phyloP scores from a whole-genome alignment of 805 yeast genomes.

The Kazachstania psychrophila region DNA sequence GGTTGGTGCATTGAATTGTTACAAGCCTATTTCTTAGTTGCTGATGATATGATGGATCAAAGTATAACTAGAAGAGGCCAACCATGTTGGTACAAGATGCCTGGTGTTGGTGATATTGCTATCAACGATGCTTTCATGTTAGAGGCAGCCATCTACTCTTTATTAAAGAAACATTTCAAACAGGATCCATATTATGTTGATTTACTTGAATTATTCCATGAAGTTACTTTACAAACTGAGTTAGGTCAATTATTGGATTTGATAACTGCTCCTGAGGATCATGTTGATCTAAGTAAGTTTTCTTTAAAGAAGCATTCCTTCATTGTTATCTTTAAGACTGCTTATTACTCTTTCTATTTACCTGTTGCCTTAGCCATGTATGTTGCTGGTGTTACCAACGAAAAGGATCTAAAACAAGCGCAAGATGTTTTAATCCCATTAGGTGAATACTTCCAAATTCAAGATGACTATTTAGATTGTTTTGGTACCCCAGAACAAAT shows the following conservation, averaged over 20 bases:
- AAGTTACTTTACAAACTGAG: slow-evolving; percentile 95
- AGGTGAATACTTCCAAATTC: slow-evolving; percentile 98
- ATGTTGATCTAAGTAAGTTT: slow-evolving; percentile 80
- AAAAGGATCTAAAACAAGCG: slow-evolving; percentile 77
- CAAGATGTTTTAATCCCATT: slow-evolving; percentile 80
- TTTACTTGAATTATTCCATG: slow-evolving; percentile 88
- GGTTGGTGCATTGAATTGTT: slow-evolving; percentile 95
- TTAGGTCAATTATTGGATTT: slow-evolving; percentile 92
- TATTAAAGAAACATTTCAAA: slow-evolving; percentile 83
- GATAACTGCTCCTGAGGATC: slow-evolving; percentile 95
- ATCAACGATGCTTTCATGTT: slow-evolving; percentile 96
- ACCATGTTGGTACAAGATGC: slow-evolving; percentile 89
- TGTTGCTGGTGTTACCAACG: slow-evolving; percentile 70
- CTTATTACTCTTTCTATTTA: slow-evolving; percentile 91
- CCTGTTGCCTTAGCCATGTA: slow-evolving; percentile 97
- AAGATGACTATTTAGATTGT: slow-evolving; percentile 94
- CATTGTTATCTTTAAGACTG: slow-evolving; percentile 94
- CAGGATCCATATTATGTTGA: slow-evolving; percentile 78
- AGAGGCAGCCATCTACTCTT: slow-evolving; percentile 85
- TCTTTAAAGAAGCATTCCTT: slow-evolving; percentile 85
- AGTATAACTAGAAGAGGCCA: slow-evolving; percentile 97
- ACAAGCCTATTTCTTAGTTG: slow-evolving; percentile 94
- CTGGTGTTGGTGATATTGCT: slow-evolving; percentile 82
- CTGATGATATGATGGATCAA: slow-evolving; percentile 97
- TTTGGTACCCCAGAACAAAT: slow-evolving; percentile 95